These are phyloP conservation scores for Magnolia officinalis DNA, from an alignment of 164 flowering plant genomes.

Conservation along the genomic window DNA sequence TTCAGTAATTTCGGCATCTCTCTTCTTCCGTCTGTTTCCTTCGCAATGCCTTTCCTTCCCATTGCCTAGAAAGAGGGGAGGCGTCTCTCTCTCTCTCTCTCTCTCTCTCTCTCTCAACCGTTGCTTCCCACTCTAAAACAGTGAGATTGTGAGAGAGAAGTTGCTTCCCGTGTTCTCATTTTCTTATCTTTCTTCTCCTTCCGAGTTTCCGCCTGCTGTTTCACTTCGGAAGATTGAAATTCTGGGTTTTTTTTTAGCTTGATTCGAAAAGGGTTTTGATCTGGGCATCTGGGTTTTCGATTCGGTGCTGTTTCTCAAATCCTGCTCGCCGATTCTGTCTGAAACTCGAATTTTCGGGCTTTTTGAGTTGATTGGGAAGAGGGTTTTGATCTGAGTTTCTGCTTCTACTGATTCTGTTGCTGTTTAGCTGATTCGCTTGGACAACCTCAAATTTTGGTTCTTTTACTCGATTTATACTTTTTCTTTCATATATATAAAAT, in stretches of 20 bases:
- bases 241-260: not conserved
- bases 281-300: not conserved
- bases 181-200: not conserved
- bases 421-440: too few species aligned
- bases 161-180: not conserved
- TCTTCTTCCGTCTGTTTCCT: too few species aligned
- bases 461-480: too few species aligned
- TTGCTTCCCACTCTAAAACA: not conserved
- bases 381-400: not conserved
- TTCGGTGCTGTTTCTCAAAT: not conserved
- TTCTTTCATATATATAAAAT: too few species aligned
- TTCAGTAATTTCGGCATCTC: too few species aligned
- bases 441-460: too few species aligned
- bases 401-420: too few species aligned
- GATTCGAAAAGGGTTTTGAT: constrained; percentile 1
- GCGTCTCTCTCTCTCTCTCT: too few species aligned
- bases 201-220: not conserved
- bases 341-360: not conserved
- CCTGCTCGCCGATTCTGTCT: not conserved
- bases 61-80: too few species aligned
- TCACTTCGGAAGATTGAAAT: not conserved
- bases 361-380: not conserved
- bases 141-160: not conserved
- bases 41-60: too few species aligned
- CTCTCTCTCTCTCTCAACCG: not conserved